Percentiles rank a stretch among this genome's conserved stretches.
These are phyloP conservation scores for Malassezia slooffiae DNA, from an alignment of 1,284 basidiomycete genomes.

Conservation along the genomic window DNA sequence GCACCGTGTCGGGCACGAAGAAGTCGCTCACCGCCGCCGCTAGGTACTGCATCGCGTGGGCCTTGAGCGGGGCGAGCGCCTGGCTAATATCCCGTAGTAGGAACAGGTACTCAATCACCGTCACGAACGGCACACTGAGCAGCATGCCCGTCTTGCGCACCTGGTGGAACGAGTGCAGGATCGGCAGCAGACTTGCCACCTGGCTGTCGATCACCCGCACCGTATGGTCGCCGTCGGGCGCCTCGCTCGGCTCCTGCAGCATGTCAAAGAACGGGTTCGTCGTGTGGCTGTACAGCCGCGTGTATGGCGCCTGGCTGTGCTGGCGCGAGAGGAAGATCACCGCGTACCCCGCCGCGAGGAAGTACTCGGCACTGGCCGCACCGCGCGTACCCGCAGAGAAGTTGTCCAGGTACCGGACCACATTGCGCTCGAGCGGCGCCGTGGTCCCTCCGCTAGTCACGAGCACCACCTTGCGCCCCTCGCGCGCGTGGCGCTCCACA, in stretches of 20 bases:
- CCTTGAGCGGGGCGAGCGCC: constrained; percentile 56
- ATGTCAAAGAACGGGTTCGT: constrained; percentile 96
- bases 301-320: constrained; percentile 92
- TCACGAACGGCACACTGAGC: constrained; percentile 79
- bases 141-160: constrained; percentile 64
- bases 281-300: constrained; percentile 90
- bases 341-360: constrained; percentile 78
- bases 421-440: constrained; percentile 39
- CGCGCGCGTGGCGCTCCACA: constrained; percentile 57
- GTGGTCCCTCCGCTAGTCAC: constrained; percentile 56
- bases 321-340: constrained; percentile 97
- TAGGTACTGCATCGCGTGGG: constrained; percentile 81
- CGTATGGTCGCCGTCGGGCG: constrained; percentile 21
- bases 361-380: constrained; percentile 94
- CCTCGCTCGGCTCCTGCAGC: constrained; percentile 55
- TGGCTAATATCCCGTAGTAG: constrained; percentile 67
- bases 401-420: constrained; percentile 91
- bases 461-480: constrained; percentile 69
- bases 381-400: constrained; percentile 96
- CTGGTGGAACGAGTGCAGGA: constrained; percentile 69
- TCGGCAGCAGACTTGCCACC: constrained; percentile 57
- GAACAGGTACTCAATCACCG: constrained; percentile 93
- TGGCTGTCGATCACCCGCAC: constrained; percentile 62
- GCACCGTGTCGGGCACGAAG: constrained; percentile 77
- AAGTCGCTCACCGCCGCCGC: constrained; percentile 97